Evolutionary conservation across 495 filamentous ascomycete genomes (phyloP).

Genomic region (Lepidopterella palustris): DNA sequence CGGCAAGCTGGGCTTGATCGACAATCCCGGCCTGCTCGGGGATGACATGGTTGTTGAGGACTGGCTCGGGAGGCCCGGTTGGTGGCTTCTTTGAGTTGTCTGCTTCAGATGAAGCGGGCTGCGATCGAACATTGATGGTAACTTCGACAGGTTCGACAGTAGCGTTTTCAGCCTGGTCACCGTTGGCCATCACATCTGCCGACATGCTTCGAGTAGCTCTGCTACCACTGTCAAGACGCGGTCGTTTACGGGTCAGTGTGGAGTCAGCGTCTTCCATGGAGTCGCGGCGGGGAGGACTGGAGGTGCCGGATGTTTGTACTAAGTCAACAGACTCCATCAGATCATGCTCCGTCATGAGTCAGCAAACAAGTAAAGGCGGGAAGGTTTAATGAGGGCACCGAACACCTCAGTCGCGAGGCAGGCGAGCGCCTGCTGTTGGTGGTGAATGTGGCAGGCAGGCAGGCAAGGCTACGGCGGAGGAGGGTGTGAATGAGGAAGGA

Average conservation of each 20-base stretch:
- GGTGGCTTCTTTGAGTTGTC: conserved; percentile 11
- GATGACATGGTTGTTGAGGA: not conserved
- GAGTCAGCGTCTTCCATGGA: conserved; percentile 53
- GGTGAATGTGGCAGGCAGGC: conserved; percentile 1
- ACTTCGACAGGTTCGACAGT: conserved; percentile 40
- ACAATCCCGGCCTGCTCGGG: conserved; percentile 18
- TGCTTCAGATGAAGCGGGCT: conserved; percentile 29
- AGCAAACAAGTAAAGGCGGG: not conserved
- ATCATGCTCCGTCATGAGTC: conserved; percentile 17
- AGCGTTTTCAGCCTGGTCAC: conserved; percentile 26
- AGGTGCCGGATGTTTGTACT: conserved; percentile 18
- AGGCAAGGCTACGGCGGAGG: not conserved
- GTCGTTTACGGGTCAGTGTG: conserved; percentile 54
- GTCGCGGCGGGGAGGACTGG: conserved; percentile 37
- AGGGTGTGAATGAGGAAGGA: not conserved
- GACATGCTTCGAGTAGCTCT: conserved; percentile 43
- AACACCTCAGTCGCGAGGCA: not conserved
- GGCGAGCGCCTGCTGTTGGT: not conserved
- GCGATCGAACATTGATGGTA: conserved; percentile 51
- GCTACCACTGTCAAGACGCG: conserved; percentile 54
- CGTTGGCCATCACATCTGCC: conserved; percentile 21
- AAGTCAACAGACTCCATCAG: conserved; percentile 23
- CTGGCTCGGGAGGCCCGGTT: conserved; percentile 1
- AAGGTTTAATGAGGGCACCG: not conserved
- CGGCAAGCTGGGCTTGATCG: conserved; percentile 11